phyloP scores from a whole-genome alignment of 2,329 filamentous ascomycete species.

The Claviceps paspali region DNA sequence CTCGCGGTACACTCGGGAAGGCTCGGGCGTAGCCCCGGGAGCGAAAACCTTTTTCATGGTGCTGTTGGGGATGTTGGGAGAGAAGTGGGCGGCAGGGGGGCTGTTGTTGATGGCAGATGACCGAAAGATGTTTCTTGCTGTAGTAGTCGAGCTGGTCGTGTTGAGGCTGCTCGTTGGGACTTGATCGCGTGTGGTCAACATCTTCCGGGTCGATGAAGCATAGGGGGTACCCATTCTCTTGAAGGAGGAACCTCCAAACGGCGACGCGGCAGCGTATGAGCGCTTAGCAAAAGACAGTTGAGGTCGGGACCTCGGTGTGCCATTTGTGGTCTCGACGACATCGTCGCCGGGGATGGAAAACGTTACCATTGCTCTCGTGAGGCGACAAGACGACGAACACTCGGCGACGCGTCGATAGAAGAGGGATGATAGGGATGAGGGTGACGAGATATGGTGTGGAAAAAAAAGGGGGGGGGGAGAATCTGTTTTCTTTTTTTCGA shows the following conservation, averaged over 20 bases:
- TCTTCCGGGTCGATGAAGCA: slow-evolving; percentile 21
- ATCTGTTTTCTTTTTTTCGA: too few relatives aligned
- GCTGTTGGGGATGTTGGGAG: slow-evolving; percentile 28
- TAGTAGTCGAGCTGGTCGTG: slow-evolving; percentile 19
- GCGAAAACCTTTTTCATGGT: slow-evolving; percentile 34
- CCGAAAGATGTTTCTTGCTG: slow-evolving; percentile 27
- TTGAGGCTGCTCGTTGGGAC: slow-evolving; percentile 20
- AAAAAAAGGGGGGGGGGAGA: too few relatives aligned
- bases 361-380: slow-evolving; percentile 19
- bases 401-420: not conserved
- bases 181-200: slow-evolving; percentile 21
- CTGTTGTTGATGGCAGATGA: slow-evolving; percentile 22
- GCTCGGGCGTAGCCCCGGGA: slow-evolving; percentile 27
- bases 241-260: slow-evolving; percentile 11
- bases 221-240: slow-evolving; percentile 25
- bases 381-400: not conserved
- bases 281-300: slow-evolving; percentile 29
- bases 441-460: too few relatives aligned
- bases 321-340: slow-evolving; percentile 15
- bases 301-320: slow-evolving; percentile 24
- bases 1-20: slow-evolving; percentile 27
- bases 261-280: slow-evolving; percentile 23
- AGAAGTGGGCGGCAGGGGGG: slow-evolving; percentile 22
- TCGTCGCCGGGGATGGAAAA: slow-evolving; percentile 23
- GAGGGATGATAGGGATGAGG: too few relatives aligned